A percentile compares a stretch with the other conserved stretches of the same genome.
phyloP scores from a whole-genome alignment of 768 basidiomycete genomes.

The Leccinum subgranulosum region DNA sequence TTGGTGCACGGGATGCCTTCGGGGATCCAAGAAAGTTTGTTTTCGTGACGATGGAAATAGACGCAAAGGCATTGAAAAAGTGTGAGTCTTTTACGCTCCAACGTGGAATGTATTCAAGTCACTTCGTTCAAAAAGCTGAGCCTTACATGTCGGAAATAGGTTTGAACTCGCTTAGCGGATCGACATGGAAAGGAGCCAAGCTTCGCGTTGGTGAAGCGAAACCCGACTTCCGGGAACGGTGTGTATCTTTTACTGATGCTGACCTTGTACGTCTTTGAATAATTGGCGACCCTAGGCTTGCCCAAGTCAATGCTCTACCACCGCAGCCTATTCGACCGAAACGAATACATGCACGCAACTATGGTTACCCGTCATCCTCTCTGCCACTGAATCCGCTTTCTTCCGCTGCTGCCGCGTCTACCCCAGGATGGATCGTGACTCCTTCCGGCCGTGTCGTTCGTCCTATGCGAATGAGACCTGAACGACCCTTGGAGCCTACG shows the following conservation, averaged over 20 bases:
- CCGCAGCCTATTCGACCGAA: constrained; percentile 39
- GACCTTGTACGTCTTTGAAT: not conserved
- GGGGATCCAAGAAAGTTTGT: constrained; percentile 71
- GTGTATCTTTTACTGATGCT: not conserved
- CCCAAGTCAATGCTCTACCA: constrained; percentile 16
- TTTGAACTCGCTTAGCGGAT: constrained; percentile 72
- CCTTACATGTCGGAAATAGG: constrained; percentile 41
- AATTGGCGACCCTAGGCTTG: constrained; percentile 7
- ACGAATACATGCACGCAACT: constrained; percentile 34
- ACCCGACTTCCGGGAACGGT: constrained; percentile 69
- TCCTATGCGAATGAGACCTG: constrained; percentile 70
- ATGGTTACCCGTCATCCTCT: constrained; percentile 49
- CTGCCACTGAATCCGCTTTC: constrained; percentile 67
- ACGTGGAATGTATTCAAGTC: not conserved
- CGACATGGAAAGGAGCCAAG: constrained; percentile 86
- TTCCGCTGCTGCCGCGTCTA: constrained; percentile 50
- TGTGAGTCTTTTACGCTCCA: constrained; percentile 43
- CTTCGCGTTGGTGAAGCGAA: constrained; percentile 82
- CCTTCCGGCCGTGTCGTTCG: constrained; percentile 61
- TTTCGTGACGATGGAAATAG: constrained; percentile 69
- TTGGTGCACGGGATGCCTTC: constrained; percentile 60
- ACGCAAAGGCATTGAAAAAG: constrained; percentile 53
- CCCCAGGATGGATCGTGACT: constrained; percentile 69
- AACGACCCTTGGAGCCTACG: constrained; percentile 46
- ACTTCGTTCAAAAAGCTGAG: not conserved